A percentile compares a stretch with the other conserved stretches of the same genome.
phyloP scores from a whole-genome alignment of 2,329 filamentous ascomycete genomes.

The Chalaropsis thielavioides region DNA sequence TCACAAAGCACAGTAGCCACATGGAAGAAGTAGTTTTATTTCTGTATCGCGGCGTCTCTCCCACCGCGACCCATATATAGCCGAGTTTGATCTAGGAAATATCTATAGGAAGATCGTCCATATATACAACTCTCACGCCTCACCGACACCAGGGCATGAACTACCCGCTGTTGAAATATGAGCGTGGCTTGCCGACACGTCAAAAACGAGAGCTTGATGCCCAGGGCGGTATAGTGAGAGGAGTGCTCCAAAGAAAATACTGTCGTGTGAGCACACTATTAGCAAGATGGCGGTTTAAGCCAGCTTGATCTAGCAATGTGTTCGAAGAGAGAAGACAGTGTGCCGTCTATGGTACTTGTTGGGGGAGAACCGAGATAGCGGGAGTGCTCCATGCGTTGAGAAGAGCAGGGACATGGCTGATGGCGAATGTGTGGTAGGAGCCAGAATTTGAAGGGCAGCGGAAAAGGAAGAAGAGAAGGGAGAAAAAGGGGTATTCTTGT shows the following conservation, averaged over 20 bases:
- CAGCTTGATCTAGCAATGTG: not conserved
- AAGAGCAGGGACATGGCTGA: not conserved
- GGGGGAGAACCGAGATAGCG: not conserved
- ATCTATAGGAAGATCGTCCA: constrained; percentile 1
- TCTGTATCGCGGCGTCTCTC: constrained; percentile 8
- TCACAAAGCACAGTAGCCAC: not conserved
- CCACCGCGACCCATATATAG: constrained; percentile 6
- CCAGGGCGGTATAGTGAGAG: not conserved
- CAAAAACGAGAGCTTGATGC: not conserved
- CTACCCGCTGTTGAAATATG: not conserved
- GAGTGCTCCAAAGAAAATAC: not conserved
- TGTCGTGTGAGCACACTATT: not conserved
- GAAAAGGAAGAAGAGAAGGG: constrained; percentile 14
- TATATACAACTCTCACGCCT: constrained; percentile 3
- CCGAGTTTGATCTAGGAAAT: not conserved
- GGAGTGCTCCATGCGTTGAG: not conserved
- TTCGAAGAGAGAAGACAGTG: not conserved
- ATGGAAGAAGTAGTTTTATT: not conserved
- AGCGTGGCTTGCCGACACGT: constrained; percentile 7
- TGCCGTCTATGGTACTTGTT: not conserved
- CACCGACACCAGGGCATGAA: not conserved
- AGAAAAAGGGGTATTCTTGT: constrained; percentile 2
- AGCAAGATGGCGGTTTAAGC: not conserved
- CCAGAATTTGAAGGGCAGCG: not conserved
- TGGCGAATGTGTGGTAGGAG: constrained; percentile 12